Evolutionary conservation across 2,329 filamentous ascomycete genomes (phyloP).

Genomic region (Amauroascus verrucosus): DNA sequence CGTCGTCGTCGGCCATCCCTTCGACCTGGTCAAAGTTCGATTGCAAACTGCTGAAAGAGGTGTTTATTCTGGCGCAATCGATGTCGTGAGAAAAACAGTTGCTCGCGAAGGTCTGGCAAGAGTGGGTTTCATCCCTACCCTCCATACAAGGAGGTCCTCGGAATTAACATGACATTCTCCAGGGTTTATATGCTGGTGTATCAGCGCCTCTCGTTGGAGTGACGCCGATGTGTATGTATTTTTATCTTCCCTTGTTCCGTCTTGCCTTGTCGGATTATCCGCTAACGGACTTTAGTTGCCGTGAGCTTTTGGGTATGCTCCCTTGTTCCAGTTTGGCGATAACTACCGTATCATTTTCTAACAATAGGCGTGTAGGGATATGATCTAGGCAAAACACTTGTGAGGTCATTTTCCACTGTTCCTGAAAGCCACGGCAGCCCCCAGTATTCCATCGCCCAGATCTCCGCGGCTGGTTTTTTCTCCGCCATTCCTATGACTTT

Average conservation of each 20-base stretch:
- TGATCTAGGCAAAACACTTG: slow-evolving; percentile 85
- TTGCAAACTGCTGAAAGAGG: slow-evolving; percentile 92
- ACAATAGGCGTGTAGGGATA: slow-evolving; percentile 63
- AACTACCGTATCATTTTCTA: neutral
- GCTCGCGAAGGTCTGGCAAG: slow-evolving; percentile 69
- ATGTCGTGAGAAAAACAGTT: slow-evolving; percentile 81
- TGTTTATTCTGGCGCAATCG: slow-evolving; percentile 79
- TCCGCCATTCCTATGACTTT: slow-evolving; percentile 93
- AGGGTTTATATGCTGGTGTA: slow-evolving; percentile 92
- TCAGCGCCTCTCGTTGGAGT: slow-evolving; percentile 90
- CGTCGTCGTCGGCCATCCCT: slow-evolving; percentile 89
- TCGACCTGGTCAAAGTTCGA: slow-evolving; percentile 95
- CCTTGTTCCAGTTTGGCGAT: neutral
- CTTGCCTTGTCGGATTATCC: neutral
- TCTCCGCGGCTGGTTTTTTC: slow-evolving; percentile 91
- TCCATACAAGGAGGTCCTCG: neutral
- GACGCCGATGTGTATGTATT: slow-evolving; percentile 92
- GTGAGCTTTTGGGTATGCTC: slow-evolving; percentile 53
- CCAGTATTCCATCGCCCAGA: slow-evolving; percentile 71
- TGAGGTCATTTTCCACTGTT: slow-evolving; percentile 56
- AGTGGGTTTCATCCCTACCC: slow-evolving; percentile 28
- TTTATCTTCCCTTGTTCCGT: slow-evolving; percentile 2
- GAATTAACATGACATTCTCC: slow-evolving; percentile 21
- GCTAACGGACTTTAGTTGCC: slow-evolving; percentile 39
- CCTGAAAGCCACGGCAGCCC: slow-evolving; percentile 49